Base-by-base conservation (phyloP, 2,329 filamentous ascomycete genomes). In the Xylariaceae sp. region DNA sequence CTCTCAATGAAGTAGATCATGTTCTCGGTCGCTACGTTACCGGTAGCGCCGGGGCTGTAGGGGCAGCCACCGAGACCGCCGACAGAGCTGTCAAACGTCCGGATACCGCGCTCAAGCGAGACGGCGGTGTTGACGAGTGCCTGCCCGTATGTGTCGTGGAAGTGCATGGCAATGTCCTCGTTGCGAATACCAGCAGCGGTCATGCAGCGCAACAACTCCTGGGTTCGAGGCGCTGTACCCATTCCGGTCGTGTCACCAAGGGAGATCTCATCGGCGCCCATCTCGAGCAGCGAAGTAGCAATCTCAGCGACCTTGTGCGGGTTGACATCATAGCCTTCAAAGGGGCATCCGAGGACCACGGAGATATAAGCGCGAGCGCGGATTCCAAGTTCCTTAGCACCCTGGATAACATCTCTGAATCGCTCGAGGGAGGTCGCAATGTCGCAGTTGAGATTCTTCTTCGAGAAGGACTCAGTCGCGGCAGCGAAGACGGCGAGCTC, bases 221-320 rank as follows among this genome's bases (percentile, higher is more conserved):
- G 67, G 0, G 70, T 72, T 2, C 72, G 70, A 2, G 68, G 65
- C 9, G 69, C 70, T 0, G 90, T 95, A 37, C 92, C 92, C 82
- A 95, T 92, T 15, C 92, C 92, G 0, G 92, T 93, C 0, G 92
- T 97, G 70, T 96, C 92, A 5, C 91, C 92, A 0, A 96, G 82
- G 1, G 89, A 89, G 66, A 97, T 92, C 78, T 96, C 91, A 70
- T 96, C 90, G 17, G 90, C 92, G 15, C 92, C 92, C 79, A 93
- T 89, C 70, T 92, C 89, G 1, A 96, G 79, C 53, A 96, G 76
- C 69, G 79, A 85, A 61, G 78, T 82, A 0, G 88, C 87, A 50
- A 89, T 83, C 65, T 88, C 82, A 0, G 85, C 85, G 0, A 89
- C 86, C 62, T 76, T 78, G 68, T 82, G 80, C 37, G 85, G 85